phyloP scores from a whole-genome alignment of 2,329 filamentous ascomycete genomes.

The Penicillium sp. region DNA sequence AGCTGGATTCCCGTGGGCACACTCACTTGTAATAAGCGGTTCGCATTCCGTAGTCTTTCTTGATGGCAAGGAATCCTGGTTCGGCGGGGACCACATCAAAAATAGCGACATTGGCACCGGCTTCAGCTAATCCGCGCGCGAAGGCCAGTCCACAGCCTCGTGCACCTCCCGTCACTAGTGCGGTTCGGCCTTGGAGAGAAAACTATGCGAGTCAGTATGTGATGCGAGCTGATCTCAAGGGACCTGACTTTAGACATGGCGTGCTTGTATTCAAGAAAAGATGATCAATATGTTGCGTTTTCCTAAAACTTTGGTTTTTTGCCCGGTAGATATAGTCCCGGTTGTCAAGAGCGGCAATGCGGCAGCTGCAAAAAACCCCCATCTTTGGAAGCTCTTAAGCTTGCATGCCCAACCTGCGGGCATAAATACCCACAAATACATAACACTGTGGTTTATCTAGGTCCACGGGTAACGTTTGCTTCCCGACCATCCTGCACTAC shows the following conservation, averaged over 20 bases:
- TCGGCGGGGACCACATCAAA: constrained; percentile 48
- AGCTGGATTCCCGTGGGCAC: neutral
- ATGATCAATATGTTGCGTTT: neutral
- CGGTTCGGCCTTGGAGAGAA: constrained; percentile 49
- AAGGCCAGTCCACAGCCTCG: constrained; percentile 48
- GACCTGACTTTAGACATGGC: constrained; percentile 25
- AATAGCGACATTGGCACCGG: constrained; percentile 46
- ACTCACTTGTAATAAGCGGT: constrained; percentile 41
- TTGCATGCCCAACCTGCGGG: neutral
- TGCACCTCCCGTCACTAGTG: constrained; percentile 49
- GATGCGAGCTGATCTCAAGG: neutral
- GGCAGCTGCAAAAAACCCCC: constrained; percentile 14
- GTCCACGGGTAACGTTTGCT: neutral
- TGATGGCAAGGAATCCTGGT: constrained; percentile 40
- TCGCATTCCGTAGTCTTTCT: constrained; percentile 43
- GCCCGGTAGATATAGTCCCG: constrained; percentile 7
- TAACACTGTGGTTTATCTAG: neutral
- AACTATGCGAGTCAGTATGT: constrained; percentile 41
- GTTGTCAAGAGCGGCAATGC: neutral
- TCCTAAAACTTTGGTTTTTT: neutral
- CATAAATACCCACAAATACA: constrained; percentile 11
- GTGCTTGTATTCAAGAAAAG: neutral
- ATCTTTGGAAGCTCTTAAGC: constrained; percentile 16
- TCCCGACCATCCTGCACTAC: neutral
- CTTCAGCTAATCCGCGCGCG: constrained; percentile 46